Base-by-base conservation (phyloP, 73 alveolate species). In the Paramecium biaurelia region DNA sequence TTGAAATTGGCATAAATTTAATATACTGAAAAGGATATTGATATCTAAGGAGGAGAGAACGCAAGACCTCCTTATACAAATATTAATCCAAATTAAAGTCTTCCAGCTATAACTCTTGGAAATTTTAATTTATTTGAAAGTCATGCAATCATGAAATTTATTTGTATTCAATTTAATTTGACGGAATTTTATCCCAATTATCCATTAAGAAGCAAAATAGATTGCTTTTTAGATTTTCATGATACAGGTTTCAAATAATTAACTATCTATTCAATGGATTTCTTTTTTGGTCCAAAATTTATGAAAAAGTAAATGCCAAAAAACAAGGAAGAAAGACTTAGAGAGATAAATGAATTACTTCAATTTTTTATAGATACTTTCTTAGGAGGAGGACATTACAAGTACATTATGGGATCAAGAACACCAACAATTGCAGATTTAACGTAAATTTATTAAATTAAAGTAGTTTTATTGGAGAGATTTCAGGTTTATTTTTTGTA, bases 221-320 rank as follows among this genome's bases (percentile, higher is more conserved):
- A 87, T 41, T 70, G 41, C 23, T 87, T 67, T 87, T 68, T 87
- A 32, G 93, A 87, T 35, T 87, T 74, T 28, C 93, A 87, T 45
- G 59, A 38, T 9, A 67, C 93, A 8, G 57, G 79, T 42, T 67
- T 45, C 26, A 70, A 84, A 87, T 37, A 8, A 21, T 32, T 76
- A 5, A 21, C 38, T 18, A 6, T 30, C 4, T 76, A 37, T 28
- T 9, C 70, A 0, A 76, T 41, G 67, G 70, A 76, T 38, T 76
- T 76, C 47, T 26, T 76, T 18, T 76, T 35, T 35, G 89, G 70
- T 34, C 89, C 89, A 7, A 76, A 58, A 58, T 58, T 58, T 23
- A 20, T 58, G 42, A 58, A 58, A 58, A 76, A 18, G 5, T 11
- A 11, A 38, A 37, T 21, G 20, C 89, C 89, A 37, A 28, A 18